A percentile compares a stretch with the other conserved stretches of the same genome.
phyloP scores from a whole-genome alignment of 2,329 filamentous ascomycete genomes.

The Cercospora sp. region DNA sequence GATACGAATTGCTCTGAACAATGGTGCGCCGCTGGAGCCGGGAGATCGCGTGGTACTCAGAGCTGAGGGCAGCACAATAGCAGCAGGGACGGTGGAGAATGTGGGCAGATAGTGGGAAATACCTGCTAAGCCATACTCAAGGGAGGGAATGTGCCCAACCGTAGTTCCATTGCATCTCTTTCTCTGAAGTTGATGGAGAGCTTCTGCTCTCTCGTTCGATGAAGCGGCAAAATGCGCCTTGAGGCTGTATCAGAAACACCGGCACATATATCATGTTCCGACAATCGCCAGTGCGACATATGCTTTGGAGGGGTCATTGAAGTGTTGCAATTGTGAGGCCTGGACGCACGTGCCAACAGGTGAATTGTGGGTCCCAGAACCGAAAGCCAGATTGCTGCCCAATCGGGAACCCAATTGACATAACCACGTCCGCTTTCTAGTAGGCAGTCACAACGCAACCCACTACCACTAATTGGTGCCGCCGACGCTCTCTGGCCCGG shows the following conservation, averaged over 20 bases:
- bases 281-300: neutral
- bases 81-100: conserved; percentile 72
- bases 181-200: neutral
- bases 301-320: neutral
- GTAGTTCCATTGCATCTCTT: neutral
- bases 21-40: conserved; percentile 75
- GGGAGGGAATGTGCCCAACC: too few species aligned
- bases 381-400: conserved; percentile 1
- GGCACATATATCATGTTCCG: neutral
- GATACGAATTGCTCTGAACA: conserved; percentile 61
- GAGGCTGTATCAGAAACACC: neutral
- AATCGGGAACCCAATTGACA: neutral
- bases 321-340: neutral
- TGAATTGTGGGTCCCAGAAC: neutral
- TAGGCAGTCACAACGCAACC: too few species aligned
- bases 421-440: neutral
- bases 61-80: conserved; percentile 78
- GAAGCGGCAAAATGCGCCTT: neutral
- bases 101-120: conserved; percentile 13
- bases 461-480: neutral
- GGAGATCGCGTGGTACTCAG: conserved; percentile 79
- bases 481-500: neutral
- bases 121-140: neutral
- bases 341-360: neutral
- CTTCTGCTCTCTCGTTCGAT: neutral